Conservation (phyloP, 2,329 filamentous ascomycete species). For the Grosmannia penicillata region DNA sequence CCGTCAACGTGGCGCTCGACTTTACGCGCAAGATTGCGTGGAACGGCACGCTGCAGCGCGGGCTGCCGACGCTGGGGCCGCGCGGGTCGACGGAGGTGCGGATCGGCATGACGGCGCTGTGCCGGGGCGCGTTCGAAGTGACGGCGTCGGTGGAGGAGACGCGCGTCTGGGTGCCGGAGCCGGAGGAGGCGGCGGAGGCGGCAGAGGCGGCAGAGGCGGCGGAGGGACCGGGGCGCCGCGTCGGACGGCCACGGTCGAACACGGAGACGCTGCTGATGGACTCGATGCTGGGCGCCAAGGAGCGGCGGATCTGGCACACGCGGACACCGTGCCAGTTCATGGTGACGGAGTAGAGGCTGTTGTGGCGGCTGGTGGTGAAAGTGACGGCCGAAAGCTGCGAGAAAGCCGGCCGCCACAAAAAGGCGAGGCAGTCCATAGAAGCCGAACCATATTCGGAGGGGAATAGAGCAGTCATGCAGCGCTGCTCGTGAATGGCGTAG, state of each 20-base stretch:
- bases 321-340: slow-evolving; percentile 39
- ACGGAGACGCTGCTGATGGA: slow-evolving; percentile 45
- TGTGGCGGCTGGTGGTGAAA: too few species aligned
- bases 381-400: not conserved
- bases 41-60: slow-evolving; percentile 71
- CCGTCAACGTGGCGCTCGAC: slow-evolving; percentile 60
- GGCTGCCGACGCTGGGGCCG: slow-evolving; percentile 47
- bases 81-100: slow-evolving; percentile 44
- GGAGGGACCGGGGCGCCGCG: slow-evolving; percentile 3
- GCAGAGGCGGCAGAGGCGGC: slow-evolving; percentile 11
- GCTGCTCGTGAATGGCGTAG: too few species aligned
- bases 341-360: slow-evolving; percentile 32
- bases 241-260: slow-evolving; percentile 28
- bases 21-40: slow-evolving; percentile 69
- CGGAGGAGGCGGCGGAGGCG: slow-evolving; percentile 11
- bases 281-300: slow-evolving; percentile 40
- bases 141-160: slow-evolving; percentile 72
- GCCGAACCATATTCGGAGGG: too few species aligned
- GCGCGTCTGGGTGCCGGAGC: slow-evolving; percentile 29
- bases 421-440: too few species aligned
- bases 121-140: slow-evolving; percentile 70
- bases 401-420: too few species aligned
- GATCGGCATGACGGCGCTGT: slow-evolving; percentile 61
- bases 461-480: too few species aligned
- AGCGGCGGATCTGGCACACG: slow-evolving; percentile 51